These are phyloP conservation scores for Amanita rubescens DNA, from an alignment of 768 basidiomycete species.

Conservation along the genomic window DNA sequence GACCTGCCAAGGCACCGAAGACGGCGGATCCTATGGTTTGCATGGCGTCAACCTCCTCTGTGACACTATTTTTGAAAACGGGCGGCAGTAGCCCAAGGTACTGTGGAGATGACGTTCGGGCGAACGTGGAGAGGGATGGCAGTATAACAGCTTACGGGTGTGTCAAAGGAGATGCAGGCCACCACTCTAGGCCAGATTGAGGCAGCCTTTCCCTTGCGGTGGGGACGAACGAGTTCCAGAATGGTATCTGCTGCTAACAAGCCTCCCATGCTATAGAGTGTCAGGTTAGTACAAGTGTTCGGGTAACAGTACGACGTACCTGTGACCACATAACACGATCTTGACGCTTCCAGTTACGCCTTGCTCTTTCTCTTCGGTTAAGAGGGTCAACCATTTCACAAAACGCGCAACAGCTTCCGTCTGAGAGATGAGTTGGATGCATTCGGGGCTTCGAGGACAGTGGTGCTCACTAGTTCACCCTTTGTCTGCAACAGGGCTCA, in stretches of 20 bases:
- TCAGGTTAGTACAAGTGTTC: not conserved
- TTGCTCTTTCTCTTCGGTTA: constrained; percentile 81
- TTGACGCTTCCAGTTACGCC: constrained; percentile 69
- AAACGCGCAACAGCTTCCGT: constrained; percentile 77
- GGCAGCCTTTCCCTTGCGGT: constrained; percentile 43
- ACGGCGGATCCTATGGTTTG: constrained; percentile 55
- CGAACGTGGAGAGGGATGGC: not conserved
- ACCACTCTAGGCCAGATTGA: constrained; percentile 85
- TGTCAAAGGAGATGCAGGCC: constrained; percentile 82
- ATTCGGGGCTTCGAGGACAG: not conserved
- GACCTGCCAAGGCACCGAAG: constrained; percentile 47
- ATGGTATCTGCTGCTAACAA: constrained; percentile 81
- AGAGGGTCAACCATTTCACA: constrained; percentile 87
- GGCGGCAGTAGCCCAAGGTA: constrained; percentile 83
- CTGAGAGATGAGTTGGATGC: constrained; percentile 30
- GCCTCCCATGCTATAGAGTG: constrained; percentile 75
- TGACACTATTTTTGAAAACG: constrained; percentile 79
- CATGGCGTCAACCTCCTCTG: constrained; percentile 65
- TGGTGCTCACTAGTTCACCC: constrained; percentile 66
- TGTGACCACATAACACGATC: constrained; percentile 86
- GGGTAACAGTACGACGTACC: constrained; percentile 45
- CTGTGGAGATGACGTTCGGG: constrained; percentile 29
- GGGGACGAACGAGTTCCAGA: constrained; percentile 58
- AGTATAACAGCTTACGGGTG: constrained; percentile 56
- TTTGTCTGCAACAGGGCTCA: constrained; percentile 53